Evolutionary conservation across 768 basidiomycete species (phyloP), one percentile per base, ranked within the genome.

Genomic region (Rhodosporidiobolus odoratus): DNA sequence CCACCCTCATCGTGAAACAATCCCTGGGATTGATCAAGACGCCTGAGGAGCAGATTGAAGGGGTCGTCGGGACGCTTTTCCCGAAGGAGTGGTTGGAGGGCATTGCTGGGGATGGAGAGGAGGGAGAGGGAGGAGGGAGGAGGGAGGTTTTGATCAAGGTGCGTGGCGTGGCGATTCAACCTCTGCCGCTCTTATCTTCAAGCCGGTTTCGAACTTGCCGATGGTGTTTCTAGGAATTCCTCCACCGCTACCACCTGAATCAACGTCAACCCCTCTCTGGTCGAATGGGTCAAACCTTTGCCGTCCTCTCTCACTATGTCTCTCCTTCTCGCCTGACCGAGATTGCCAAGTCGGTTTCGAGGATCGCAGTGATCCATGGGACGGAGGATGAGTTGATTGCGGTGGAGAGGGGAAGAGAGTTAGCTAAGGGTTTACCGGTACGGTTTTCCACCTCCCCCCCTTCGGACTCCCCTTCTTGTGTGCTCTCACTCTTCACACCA

Each of bases 331-430:
- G 62, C 4, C 43, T 69, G 27, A 38, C 25, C 13, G 1, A 27
- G 15, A 23, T 73, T 5, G 48, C 48, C 0, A 30, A 50, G 4
- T 27, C 23, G 0, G 38, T 74, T 23, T 64, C 64, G 2, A 38
- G 65, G 7, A 62, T 73, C 10, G 64, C 65, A 3, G 67, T 76
- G 48, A 65, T 76, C 7, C 74, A 74, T 48, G 75, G 75, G 16
- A 60, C 60, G 35, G 60, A 61, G 7, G 75, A 76, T 52, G 48
- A 66, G n/a, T 43, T 76, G 40, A 66, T 76, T 16, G 15, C 61
- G 5, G 67, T 74, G 10, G 37, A 65, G 21, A 48, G 70, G 30
- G 71, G 61, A 25, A 54, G 40, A 25, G 70, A 69, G 40, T 41
- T 76, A 25, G 56, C 69, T n/a, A 19, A 43, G 13, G 58, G 37